Evolutionary conservation across 208 protist species (phyloP), one percentile per base, ranked within the genome.

Genomic region (Wallacemonas collosoma): DNA sequence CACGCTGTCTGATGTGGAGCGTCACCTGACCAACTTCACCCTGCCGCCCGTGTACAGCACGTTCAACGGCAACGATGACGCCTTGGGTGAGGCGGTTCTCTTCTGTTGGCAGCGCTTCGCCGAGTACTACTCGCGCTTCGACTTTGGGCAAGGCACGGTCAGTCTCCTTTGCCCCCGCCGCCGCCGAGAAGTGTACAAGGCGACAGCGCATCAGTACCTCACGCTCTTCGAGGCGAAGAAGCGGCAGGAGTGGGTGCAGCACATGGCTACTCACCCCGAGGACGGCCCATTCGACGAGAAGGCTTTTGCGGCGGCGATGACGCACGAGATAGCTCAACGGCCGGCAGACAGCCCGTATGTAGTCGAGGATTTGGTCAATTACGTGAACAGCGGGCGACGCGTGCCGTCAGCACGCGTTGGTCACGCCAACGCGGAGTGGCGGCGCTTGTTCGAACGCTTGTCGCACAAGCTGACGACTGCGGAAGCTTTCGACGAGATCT

Each of bases 351-450:
- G 79, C 8, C 80, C 89, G 5, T 97, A 87, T 67, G 84, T 94
- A 1, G 90, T 95, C 47, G 90, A 97, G 72, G 93, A 97, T 61
- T 95, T 93, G 73, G 93, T 94, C 38, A 97, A 95, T 67, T 94
- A 91, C 65, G 85, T 97, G 26, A 97, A 97, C 76, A 91, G 86
- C 43, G 93, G 89, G 1, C 86, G 93, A 2, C 84, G 93, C 41
- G 90, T 92, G 54, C 73, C 78, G 36, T 15, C 69, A 2, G 68
- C 80, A 7, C 74, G 89, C 1, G 79, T 85, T 51, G 63, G 69
- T 5, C 89, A 95, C 55, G 66, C 87, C 8, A 66, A 81, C 41
- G 68, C 66, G 47, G 90, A 95, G 75, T 87, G 93, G 50, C 73
- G 70, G 40, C 76, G 85, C 4, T 80, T 97, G 36, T 67, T 74